These are phyloP conservation scores for Cylindrotheca closterium DNA, from an alignment of 108 stramenopile species.

Conservation along the genomic window DNA sequence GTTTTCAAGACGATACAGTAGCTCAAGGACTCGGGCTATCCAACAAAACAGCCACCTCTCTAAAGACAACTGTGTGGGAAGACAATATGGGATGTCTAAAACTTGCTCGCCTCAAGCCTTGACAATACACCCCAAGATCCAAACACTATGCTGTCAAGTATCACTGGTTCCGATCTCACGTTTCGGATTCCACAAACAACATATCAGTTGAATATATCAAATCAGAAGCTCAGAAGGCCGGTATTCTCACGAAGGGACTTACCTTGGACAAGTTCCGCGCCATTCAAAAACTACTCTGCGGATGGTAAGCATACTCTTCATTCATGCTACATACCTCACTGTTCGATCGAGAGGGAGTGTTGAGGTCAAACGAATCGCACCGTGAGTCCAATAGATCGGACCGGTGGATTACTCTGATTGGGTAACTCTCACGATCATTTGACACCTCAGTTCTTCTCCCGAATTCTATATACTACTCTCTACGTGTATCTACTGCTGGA, in stretches of 20 bases:
- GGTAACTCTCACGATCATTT: background rate
- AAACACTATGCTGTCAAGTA: conserved; percentile 50
- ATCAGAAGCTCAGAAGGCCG: conserved; percentile 1
- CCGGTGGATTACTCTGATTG: too few relatives aligned
- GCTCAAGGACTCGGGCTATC: background rate
- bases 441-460: background rate
- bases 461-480: too few relatives aligned
- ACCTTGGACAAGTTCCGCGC: background rate
- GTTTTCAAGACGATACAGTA: conserved; percentile 13
- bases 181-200: background rate
- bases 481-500: too few relatives aligned
- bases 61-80: conserved; percentile 40
- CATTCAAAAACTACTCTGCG: background rate
- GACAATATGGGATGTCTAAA: conserved; percentile 48
- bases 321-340: too few relatives aligned
- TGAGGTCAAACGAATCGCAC: too few relatives aligned
- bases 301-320: conserved; percentile 14
- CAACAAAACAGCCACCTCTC: background rate
- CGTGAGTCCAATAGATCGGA: too few relatives aligned
- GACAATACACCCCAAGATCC: conserved; percentile 40
- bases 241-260: conserved; percentile 13
- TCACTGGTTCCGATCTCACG: conserved; percentile 46
- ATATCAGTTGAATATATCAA: conserved; percentile 2
- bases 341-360: too few relatives aligned
- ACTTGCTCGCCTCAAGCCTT: conserved; percentile 24